Base-by-base conservation (phyloP, 192 early-diverging fungal species). In the Backusella liffmaniae region DNA sequence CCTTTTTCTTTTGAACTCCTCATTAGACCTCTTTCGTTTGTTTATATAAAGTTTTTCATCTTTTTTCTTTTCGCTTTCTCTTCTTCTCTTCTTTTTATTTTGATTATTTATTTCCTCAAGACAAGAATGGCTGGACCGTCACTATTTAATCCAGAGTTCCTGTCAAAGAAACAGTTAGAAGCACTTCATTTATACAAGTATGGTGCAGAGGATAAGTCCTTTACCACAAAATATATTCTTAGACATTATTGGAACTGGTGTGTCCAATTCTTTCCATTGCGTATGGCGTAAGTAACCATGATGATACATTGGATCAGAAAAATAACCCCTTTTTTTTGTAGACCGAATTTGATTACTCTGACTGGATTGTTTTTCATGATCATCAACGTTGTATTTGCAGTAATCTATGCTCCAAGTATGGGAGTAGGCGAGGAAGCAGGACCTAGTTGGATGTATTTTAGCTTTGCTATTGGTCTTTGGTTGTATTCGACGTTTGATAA, bases 341-440 rank as follows among this genome's bases (percentile, higher is more conserved):
- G 91, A 44, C 94, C 96, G 32, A 98, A 98, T 85, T 85, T 94
- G 71, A 94, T 98, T 74, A 98, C 96, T 1, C 88, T 96, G 68
- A 86, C 91, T 49, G 96, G 96, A 30, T 88, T 96, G 30, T 66
- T 93, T 21, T 94, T 92, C 74, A 91, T 98, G n/a, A 78, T 95
- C 12, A 76, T 86, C 73, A 96, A 95, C 77, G 74, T 96, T 46
- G 70, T 80, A 49, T 86, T 90, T 59, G 85, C 90, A 74, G 86
- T 93, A 37, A 86, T 90, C 74, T 94, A 84, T 74, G 84, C 91
- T 26, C 93, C 95, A 21, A 90, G 90, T 56, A 85, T 96, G 83
- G 87, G 70, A 26, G 21, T 59, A 5, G 88, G 44, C 76, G 85
- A 29, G 87, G 90, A 70, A 41, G 79, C 69, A 13, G 79, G 74